Percentiles rank a stretch among this genome's conserved stretches.
phyloP scores from a whole-genome alignment of 1,139 yeast species.

The Yamadazyma membranifaciens region DNA sequence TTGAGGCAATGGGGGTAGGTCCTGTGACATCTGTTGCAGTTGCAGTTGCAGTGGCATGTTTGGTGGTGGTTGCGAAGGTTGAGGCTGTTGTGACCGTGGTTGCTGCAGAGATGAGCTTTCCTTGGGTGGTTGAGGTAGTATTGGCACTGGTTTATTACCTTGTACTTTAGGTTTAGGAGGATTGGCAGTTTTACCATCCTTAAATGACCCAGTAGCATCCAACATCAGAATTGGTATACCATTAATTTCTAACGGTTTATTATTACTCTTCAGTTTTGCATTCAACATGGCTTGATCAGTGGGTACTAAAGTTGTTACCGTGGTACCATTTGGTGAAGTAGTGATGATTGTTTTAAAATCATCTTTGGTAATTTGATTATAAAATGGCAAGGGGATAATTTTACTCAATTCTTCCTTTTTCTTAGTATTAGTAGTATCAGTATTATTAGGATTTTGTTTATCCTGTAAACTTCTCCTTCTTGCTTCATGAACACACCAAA shows the following conservation, averaged over 20 bases:
- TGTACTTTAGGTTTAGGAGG: neutral
- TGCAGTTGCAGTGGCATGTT: neutral
- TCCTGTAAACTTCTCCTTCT: constrained; percentile 66
- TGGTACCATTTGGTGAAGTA: constrained; percentile 91
- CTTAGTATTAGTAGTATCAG: constrained; percentile 9
- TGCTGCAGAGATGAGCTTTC: too few relatives aligned
- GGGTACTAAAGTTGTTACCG: constrained; percentile 84
- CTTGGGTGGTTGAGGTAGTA: too few relatives aligned
- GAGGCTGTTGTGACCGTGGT: neutral
- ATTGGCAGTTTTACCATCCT: constrained; percentile 19
- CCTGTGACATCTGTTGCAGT: neutral
- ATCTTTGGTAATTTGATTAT: constrained; percentile 88
- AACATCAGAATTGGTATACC: constrained; percentile 81
- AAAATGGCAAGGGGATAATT: constrained; percentile 82
- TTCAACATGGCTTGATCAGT: constrained; percentile 71
- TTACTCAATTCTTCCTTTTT: constrained; percentile 20
- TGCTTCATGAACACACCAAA: constrained; percentile 95
- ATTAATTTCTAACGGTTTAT: constrained; percentile 65
- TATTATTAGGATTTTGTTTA: constrained; percentile 28
- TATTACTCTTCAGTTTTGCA: constrained; percentile 43
- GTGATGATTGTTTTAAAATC: constrained; percentile 83
- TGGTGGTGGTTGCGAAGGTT: too few relatives aligned
- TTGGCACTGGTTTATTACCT: too few relatives aligned
- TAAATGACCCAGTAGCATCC: constrained; percentile 74
- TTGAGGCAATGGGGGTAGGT: neutral